Evolutionary conservation across 768 basidiomycete genomes (phyloP).

Genomic region (Pisolithus albus): DNA sequence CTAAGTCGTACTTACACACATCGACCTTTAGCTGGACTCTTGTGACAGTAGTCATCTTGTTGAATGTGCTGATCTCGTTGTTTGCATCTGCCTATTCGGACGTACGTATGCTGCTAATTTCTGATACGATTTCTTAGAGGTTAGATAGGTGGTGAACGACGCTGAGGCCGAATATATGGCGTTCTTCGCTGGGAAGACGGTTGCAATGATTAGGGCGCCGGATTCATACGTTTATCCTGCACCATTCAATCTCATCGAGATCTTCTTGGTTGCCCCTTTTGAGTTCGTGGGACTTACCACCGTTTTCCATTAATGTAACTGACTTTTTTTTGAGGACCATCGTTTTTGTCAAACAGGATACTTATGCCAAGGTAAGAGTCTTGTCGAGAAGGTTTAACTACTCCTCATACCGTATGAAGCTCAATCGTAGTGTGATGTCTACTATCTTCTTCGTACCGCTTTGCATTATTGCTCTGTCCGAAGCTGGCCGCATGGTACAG

Average conservation of each 20-base stretch:
- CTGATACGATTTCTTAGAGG: background rate
- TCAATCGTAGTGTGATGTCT: slow-evolving; percentile 77
- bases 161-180: slow-evolving; percentile 88
- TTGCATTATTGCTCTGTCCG: slow-evolving; percentile 64
- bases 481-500: slow-evolving; percentile 51
- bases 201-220: slow-evolving; percentile 80
- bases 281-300: slow-evolving; percentile 50
- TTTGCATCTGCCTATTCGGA: slow-evolving; percentile 91
- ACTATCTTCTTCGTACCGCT: slow-evolving; percentile 79
- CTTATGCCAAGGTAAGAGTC: slow-evolving; percentile 51
- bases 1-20: slow-evolving; percentile 1
- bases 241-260: slow-evolving; percentile 87
- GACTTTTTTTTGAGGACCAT: slow-evolving; percentile 26
- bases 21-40: slow-evolving; percentile 63
- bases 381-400: background rate
- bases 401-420: slow-evolving; percentile 28
- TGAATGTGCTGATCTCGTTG: slow-evolving; percentile 93
- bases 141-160: slow-evolving; percentile 60
- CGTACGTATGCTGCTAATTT: slow-evolving; percentile 36
- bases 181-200: slow-evolving; percentile 84
- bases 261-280: slow-evolving; percentile 71
- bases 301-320: background rate
- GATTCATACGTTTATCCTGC: slow-evolving; percentile 81
- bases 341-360: slow-evolving; percentile 38
- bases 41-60: slow-evolving; percentile 71